Evolutionary conservation across 352 stramenopile genomes (phyloP), one percentile per base, ranked within the genome.

Genomic region (Paralagenidium karlingii): DNA sequence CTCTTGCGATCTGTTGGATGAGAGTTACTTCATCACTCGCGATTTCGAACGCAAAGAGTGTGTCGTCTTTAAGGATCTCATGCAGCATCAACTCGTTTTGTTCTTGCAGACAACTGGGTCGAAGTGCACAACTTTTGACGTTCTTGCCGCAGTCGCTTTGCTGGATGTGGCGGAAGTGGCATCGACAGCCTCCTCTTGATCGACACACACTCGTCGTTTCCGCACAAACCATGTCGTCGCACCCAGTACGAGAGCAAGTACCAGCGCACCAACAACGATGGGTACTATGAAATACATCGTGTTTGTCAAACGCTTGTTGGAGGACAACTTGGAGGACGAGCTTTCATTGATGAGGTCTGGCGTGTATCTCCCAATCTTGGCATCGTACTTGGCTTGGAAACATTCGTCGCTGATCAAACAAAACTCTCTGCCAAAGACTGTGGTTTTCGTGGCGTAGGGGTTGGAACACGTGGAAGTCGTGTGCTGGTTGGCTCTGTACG

Each of bases 1-100:
- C 49, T 9, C 40, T 42, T 6, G 27, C 43, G n/a, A 57, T 27
- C 28, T 44, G 15, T 25, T 45, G 40, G 18, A 41, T 45, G n/a
- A 45, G 45, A 10, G 25, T 9, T 30, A 53, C 45, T 18, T 53
- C 38, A 9, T 45, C 33, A 10, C 49, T 40, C 3, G 40, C 7
- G 19, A 57, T 45, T 2, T 34, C 26, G n/a, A 32, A 46, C 24
- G 36, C 27, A 3, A 19, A 24, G 19, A 57, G 28, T 4, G 48
- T 36, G 12, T 30, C 38, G 24, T 57, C 49, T 16, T 37, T 44
- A 0, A 43, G 49, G 11, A 57, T 37, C 29, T 57, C 49, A 19
- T 53, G 53, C 25, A 2, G 20, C 9, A 40, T 31, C 18, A 39
- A 31, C 30, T 51, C 48, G 28, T 43, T 43, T 16, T 55, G 44